Base-by-base conservation (phyloP, 1,284 basidiomycete genomes). In the Apiotrichum veenhuisii region DNA sequence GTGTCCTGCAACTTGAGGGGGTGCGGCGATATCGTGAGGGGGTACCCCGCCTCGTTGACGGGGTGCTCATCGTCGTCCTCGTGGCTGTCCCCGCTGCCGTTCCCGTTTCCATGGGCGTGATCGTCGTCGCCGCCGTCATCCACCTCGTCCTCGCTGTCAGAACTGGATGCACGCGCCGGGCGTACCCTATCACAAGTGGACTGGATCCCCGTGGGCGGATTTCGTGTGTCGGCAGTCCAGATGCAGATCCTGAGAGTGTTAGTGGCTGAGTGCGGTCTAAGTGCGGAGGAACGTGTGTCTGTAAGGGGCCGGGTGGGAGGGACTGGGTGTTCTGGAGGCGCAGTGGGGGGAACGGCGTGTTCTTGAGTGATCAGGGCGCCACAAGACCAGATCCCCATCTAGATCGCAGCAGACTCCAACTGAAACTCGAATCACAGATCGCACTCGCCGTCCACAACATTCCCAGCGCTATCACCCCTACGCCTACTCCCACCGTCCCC, bases 1-100 rank as follows among this genome's bases (percentile, higher is more conserved):
- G 66, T 58, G 83, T 83, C 40, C 79, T 79, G 58, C 79, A 82
- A 71, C 82, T 87, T 55, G 75, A 79, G 73, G 82, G 89, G 51
- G 84, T 88, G 74, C 78, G 87, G 64, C 74, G 81, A 60, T 63
- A 58, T 14, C 2, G 59, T 60, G 41, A 30, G 64, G 42, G 23
- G 17, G 50, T 36, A 48, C 5, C 44, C 44, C 17, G 18, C 8
- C 33, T n/a, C 10, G 3, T 18, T 15, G 14, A 25, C 12, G 42
- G 17, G 23, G 23, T 9, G 5, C 37, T 38, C 37, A 15, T 38
- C 37, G 37, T 38, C 12, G 37, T 17, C 37, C 12, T 17, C 15
- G 37, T 38, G 15, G 15, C 37, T n/a, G 37, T 34, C 33, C 9
- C 37, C 15, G 18, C 18, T n/a, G 4, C 18, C 43, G 25, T 27